Percentiles rank a stretch among this genome's conserved stretches.
Conservation (phyloP, 192 early-diverging fungal genomes). For the Linnemannia zychae region DNA sequence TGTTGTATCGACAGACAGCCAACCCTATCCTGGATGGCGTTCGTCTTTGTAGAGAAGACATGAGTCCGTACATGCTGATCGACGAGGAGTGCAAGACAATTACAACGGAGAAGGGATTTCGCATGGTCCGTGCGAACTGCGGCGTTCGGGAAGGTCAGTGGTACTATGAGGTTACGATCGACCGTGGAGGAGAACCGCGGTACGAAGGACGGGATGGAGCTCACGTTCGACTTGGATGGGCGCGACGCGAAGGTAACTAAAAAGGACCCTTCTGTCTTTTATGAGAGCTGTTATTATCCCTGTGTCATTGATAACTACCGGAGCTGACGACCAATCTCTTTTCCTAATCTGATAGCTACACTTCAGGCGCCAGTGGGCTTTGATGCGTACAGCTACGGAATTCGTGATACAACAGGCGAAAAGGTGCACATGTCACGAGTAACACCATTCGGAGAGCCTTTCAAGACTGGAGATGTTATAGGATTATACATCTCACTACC, state of each 20-base stretch:
- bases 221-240: conserved; percentile 76
- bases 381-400: conserved; percentile 75
- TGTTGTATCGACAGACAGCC: conserved; percentile 66
- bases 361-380: conserved; percentile 75
- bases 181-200: conserved; percentile 59
- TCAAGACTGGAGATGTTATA: conserved; percentile 73
- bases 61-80: conserved; percentile 70
- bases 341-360: conserved; percentile 54
- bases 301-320: background rate
- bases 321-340: background rate
- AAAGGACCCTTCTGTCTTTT: background rate
- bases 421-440: conserved; percentile 67
- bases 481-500: conserved; percentile 71
- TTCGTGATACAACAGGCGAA: conserved; percentile 74
- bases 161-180: conserved; percentile 73
- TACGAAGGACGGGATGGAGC: conserved; percentile 62
- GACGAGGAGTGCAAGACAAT: conserved; percentile 67
- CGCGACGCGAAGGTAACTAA: conserved; percentile 70
- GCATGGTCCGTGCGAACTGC: conserved; percentile 72
- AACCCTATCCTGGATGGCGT: conserved; percentile 58
- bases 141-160: conserved; percentile 72
- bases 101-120: conserved; percentile 75
- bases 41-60: conserved; percentile 67
- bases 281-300: background rate
- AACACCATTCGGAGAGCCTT: conserved; percentile 67